A percentile compares a stretch with the other conserved stretches of the same genome.
These are phyloP conservation scores for Jamesozyma hellenica DNA, from an alignment of 805 yeast genomes.

Conservation along the genomic window DNA sequence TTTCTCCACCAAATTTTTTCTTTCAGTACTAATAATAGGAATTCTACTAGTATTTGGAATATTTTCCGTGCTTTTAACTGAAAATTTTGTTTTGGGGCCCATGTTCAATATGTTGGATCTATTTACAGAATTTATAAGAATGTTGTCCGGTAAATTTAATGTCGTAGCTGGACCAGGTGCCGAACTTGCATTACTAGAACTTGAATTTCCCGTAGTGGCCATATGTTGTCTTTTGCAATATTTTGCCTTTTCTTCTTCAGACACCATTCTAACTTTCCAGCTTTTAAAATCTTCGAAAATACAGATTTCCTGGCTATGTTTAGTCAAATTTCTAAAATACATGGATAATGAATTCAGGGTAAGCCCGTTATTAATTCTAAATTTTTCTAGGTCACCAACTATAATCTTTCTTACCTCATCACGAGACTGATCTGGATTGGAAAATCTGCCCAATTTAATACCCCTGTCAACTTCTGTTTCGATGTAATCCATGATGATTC, in stretches of 20 bases:
- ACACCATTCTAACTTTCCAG: constrained; percentile 25
- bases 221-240: constrained; percentile 25
- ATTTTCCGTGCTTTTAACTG: no score
- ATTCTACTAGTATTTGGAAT: no score
- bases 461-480: constrained; percentile 30
- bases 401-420: constrained; percentile 26
- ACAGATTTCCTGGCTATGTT: constrained; percentile 24
- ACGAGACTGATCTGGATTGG: constrained; percentile 20
- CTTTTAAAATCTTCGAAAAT: constrained; percentile 25
- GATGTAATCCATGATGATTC: constrained; percentile 31
- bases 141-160: not conserved
- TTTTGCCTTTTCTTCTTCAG: constrained; percentile 24
- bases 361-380: constrained; percentile 26
- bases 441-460: constrained; percentile 25
- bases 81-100: no score
- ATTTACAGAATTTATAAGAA: not conserved
- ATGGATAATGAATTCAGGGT: constrained; percentile 28
- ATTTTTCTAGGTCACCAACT: constrained; percentile 29
- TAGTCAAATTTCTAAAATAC: constrained; percentile 26
- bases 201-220: constrained; percentile 1
- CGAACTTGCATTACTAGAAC: not conserved
- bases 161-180: not conserved
- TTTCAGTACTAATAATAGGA: no score
- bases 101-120: not conserved
- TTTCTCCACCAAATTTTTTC: no score